These are phyloP conservation scores for Aphanomyces cochlioides DNA, from an alignment of 352 stramenopile species.

Conservation along the genomic window DNA sequence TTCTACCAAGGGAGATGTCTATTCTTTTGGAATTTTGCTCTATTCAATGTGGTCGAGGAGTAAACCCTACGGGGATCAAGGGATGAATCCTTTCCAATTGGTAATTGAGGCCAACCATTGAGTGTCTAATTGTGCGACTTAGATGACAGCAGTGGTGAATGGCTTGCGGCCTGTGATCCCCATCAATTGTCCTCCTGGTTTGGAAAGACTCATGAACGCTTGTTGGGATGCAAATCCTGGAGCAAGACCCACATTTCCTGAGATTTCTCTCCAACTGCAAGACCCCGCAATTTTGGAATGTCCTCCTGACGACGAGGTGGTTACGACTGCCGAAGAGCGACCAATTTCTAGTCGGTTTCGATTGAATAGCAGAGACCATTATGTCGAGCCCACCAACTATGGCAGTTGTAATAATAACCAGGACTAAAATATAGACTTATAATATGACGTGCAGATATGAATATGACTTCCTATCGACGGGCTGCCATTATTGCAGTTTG, in stretches of 20 bases:
- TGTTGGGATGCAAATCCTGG: conserved; percentile 79
- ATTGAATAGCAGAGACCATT: conserved; percentile 13
- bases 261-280: conserved; percentile 74
- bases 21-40: conserved; percentile 80
- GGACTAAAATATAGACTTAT: background rate
- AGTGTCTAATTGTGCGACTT: background rate
- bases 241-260: conserved; percentile 65
- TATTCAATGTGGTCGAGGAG: conserved; percentile 85
- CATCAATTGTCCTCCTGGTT: conserved; percentile 67
- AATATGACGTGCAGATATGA: too few relatives aligned
- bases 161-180: conserved; percentile 78
- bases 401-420: conserved; percentile 14
- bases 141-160: conserved; percentile 87
- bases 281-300: conserved; percentile 66
- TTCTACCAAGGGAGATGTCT: conserved; percentile 85
- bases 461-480: too few relatives aligned
- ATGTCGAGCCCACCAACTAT: conserved; percentile 19
- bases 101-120: conserved; percentile 36
- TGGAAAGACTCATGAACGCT: conserved; percentile 74
- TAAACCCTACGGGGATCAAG: conserved; percentile 86
- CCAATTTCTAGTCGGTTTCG: background rate
- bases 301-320: conserved; percentile 31
- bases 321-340: conserved; percentile 12
- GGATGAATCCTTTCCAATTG: conserved; percentile 87
- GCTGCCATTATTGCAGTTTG: too few relatives aligned